A percentile compares a stretch with the other conserved stretches of the same genome.
These are phyloP conservation scores for Aspergillus conjunctus DNA, from an alignment of 495 filamentous ascomycete species.

Conservation along the genomic window DNA sequence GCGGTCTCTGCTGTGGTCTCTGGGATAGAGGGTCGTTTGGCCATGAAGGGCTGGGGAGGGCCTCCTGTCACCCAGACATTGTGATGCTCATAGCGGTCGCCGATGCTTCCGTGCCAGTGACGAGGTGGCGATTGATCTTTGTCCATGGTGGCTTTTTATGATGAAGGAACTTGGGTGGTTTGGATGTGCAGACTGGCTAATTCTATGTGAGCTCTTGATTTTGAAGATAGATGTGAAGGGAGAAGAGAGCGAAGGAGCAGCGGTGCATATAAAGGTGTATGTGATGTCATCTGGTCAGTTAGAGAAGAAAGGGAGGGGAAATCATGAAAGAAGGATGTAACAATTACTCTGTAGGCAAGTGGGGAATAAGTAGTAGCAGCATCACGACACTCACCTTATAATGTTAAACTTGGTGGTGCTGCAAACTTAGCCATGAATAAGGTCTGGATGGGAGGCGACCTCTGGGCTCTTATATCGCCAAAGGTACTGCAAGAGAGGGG, in stretches of 20 bases:
- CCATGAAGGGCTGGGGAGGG: constrained; percentile 27
- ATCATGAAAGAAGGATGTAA: not conserved
- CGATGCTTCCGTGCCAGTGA: constrained; percentile 46
- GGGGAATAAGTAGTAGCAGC: not conserved
- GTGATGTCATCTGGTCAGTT: not conserved
- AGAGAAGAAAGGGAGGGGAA: constrained; percentile 16
- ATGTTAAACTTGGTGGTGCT: too few species aligned
- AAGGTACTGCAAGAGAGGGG: too few species aligned
- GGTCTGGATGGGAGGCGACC: too few species aligned
- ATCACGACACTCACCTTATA: not conserved
- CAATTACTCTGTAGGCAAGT: not conserved
- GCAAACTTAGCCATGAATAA: too few species aligned
- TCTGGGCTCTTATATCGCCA: not conserved
- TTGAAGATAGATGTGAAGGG: not conserved
- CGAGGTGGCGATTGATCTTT: constrained; percentile 33
- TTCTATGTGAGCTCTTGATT: constrained; percentile 2
- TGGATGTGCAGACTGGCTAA: constrained; percentile 1
- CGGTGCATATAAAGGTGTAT: too few species aligned
- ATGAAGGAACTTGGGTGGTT: not conserved
- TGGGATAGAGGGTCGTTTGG: constrained; percentile 29
- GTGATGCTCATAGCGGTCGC: constrained; percentile 45
- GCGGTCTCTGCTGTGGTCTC: constrained; percentile 23
- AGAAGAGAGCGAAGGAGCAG: not conserved
- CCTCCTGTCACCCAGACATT: constrained; percentile 50
- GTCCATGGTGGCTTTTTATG: constrained; percentile 22